Evolutionary conservation across 140 eudicot species (phyloP).

Genomic region (Senecio squalidus): DNA sequence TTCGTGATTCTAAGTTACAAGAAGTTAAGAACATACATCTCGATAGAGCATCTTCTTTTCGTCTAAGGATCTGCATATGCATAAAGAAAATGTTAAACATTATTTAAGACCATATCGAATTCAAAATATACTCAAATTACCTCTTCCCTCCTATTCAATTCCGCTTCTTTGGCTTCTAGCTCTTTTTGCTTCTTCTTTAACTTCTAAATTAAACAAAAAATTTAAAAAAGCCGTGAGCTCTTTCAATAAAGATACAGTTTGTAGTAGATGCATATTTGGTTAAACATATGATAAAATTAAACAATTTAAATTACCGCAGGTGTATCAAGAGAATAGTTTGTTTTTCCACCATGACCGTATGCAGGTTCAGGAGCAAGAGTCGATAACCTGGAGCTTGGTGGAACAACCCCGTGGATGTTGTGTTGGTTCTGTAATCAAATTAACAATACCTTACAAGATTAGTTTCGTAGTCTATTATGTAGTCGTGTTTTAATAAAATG

Average conservation of each 20-base stretch:
- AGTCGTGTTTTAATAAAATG: too few species aligned
- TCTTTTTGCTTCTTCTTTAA: slow-evolving; percentile 77
- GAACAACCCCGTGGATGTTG: slow-evolving; percentile 47
- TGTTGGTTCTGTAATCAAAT: slow-evolving; percentile 20
- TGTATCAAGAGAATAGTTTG: slow-evolving; percentile 59
- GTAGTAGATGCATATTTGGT: too few species aligned
- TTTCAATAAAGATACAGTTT: too few species aligned
- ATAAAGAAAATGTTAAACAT: not conserved
- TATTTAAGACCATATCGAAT: not conserved
- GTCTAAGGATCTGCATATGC: slow-evolving; percentile 51
- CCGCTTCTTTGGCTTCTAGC: slow-evolving; percentile 81
- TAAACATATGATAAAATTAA: too few species aligned
- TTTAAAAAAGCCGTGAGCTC: too few species aligned
- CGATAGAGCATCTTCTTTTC: slow-evolving; percentile 75
- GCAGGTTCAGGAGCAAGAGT: slow-evolving; percentile 79
- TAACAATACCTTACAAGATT: not conserved
- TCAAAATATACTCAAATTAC: slow-evolving; percentile 24
- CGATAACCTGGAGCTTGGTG: slow-evolving; percentile 54
- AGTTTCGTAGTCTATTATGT: too few species aligned
- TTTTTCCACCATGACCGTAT: slow-evolving; percentile 45
- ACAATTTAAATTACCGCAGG: slow-evolving; percentile 49
- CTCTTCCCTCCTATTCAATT: slow-evolving; percentile 86
- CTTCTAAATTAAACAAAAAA: slow-evolving; percentile 39
- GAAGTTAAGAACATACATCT: slow-evolving; percentile 46
- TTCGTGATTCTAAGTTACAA: too few species aligned